Evolutionary conservation across 2,329 filamentous ascomycete species (phyloP), one percentile per base, ranked within the genome.

Genomic region (Bipolaris oryzae): DNA sequence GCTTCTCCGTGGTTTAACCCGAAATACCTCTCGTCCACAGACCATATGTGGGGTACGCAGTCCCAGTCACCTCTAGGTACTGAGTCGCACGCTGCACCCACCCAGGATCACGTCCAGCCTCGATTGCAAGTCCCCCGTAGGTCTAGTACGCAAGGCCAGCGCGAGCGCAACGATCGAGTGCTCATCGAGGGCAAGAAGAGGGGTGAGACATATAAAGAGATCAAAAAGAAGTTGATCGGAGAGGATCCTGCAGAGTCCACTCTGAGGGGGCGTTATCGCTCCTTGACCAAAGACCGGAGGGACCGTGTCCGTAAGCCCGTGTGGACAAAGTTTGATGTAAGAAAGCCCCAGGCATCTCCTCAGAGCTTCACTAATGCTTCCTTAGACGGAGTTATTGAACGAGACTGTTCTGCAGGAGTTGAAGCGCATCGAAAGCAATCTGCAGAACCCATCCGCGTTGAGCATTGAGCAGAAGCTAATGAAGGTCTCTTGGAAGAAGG

Each of bases 211-310:
- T 92, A 91, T 75, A 83, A 81, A 51, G 81, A 89, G 56, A 91
- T 91, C 66, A 82, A 82, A 35, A 64, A 70, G 6, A 67, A 76
- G 16, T 84, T 87, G 13, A 74, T 87, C 7, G 76, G 79, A 1
- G 88, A 88, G 61, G 74, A 71, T 0, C 87, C 90, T 65, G 86
- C 88, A 1, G 89, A 91, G 74, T 89, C 88, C 10, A 92, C 90
- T 0, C 79, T 93, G 35, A 82, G 90, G 13, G 90, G 90, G 0
- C 82, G 89, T 0, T 86, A 84, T 63, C 80, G 89, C 4, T 85
- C 82, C 2, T 73, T 91, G 65, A 90, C 85, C 7, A 91, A 90
- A 76, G 75, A 77, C 11, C 85, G 85, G 64, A 79, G 82, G 33
- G 80, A 85, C 54, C 80, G 89, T 5, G 84, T 90, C 2, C 80